Conservation (phyloP, 2,329 filamentous ascomycete genomes). For the Cercospora janseana region DNA sequence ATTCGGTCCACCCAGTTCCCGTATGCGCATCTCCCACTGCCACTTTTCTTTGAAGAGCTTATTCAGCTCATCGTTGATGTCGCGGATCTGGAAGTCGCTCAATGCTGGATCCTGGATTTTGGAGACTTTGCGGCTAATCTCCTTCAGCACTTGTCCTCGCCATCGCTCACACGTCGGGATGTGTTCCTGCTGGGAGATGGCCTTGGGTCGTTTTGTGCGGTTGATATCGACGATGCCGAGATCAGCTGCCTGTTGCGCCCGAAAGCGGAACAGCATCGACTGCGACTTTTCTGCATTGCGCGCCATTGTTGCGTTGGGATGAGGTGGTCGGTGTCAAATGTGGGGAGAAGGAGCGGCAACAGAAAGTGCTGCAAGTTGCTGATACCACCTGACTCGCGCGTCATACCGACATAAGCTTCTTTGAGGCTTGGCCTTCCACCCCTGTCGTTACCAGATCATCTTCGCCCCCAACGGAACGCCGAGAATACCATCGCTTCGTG, state of each 20-base stretch:
- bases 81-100: constrained; percentile 95
- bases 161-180: constrained; percentile 94
- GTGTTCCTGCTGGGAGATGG: constrained; percentile 79
- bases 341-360: neutral
- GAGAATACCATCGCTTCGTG: too few relatives aligned
- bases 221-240: constrained; percentile 93
- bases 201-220: constrained; percentile 82
- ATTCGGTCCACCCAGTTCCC: constrained; percentile 93
- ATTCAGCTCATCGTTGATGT: constrained; percentile 99
- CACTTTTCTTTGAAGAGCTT: constrained; percentile 98
- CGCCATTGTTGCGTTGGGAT: constrained; percentile 52
- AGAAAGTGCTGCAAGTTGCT: neutral
- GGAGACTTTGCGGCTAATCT: constrained; percentile 94
- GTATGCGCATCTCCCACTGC: constrained; percentile 97
- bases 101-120: constrained; percentile 89
- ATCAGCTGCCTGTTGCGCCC: constrained; percentile 93
- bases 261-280: constrained; percentile 99
- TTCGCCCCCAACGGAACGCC: too few relatives aligned
- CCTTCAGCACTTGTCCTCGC: constrained; percentile 95
- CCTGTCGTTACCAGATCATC: too few relatives aligned
- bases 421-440: too few relatives aligned
- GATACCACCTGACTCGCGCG: constrained; percentile 3
- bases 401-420: too few relatives aligned
- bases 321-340: neutral
- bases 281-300: constrained; percentile 98